Percentiles rank a stretch among this genome's conserved stretches.
phyloP scores from a whole-genome alignment of 192 early-diverging fungal species.

The Rhizophagus prolifer region DNA sequence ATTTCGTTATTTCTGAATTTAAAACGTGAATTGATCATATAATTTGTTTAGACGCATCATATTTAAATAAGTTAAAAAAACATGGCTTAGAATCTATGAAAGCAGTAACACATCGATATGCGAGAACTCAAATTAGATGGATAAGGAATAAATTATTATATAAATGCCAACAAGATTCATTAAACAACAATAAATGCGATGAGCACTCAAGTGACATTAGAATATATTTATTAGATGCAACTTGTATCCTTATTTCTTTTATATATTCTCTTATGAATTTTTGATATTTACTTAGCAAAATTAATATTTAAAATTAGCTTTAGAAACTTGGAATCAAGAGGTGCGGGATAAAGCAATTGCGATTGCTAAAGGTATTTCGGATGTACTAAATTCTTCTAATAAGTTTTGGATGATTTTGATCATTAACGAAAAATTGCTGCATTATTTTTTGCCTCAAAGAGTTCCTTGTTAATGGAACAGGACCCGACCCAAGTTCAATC shows the following conservation, averaged over 20 bases:
- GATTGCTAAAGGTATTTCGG: slow-evolving; percentile 50
- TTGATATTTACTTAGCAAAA: background rate
- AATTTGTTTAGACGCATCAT: background rate
- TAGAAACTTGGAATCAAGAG: slow-evolving; percentile 55
- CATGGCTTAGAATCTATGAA: slow-evolving; percentile 83
- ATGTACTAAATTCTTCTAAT: background rate
- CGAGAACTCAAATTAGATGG: slow-evolving; percentile 78
- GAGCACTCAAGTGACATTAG: background rate
- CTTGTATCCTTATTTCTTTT: slow-evolving; percentile 40
- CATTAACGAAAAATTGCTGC: background rate
- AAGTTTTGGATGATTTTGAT: background rate
- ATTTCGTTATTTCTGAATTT: background rate
- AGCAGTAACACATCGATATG: slow-evolving; percentile 82
- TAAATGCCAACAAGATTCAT: slow-evolving; percentile 34
- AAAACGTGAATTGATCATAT: background rate
- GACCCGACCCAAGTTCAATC: slow-evolving; percentile 29
- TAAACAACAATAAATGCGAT: background rate
- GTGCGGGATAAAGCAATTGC: slow-evolving; percentile 54
- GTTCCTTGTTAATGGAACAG: background rate
- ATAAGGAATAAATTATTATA: slow-evolving; percentile 73
- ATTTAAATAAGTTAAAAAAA: slow-evolving; percentile 43
- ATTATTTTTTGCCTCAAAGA: background rate
- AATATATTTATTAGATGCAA: slow-evolving; percentile 73
- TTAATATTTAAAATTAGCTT: slow-evolving; percentile 31
- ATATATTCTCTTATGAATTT: background rate